Base-by-base conservation (phyloP, 1,139 yeast species). In the Tardiomyces blankii region DNA sequence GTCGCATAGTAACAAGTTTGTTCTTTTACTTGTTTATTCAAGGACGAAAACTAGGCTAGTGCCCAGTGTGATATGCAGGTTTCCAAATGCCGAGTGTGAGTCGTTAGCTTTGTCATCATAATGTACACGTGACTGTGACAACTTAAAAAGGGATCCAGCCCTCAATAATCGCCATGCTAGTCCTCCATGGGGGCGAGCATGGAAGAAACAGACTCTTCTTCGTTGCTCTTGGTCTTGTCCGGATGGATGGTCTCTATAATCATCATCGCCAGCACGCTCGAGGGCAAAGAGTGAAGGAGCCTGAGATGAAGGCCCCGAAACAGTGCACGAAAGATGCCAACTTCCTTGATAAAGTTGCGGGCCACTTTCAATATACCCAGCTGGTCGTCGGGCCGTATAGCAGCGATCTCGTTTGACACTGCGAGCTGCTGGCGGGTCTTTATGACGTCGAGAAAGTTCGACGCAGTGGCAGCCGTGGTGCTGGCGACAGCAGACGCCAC, bases 391-490 rank as follows among this genome's bases (percentile, higher is more conserved):
- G 72, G 72, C 25, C 72, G 58, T 41, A 68, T 42, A n/a, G 50
- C 46, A 2, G 63, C 51, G 40, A 68, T 63, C 46, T 68, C 72
- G 6, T 64, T 65, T 1, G 72, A 61, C 30, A 60, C 62, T 1
- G 72, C 70, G 40, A 68, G 59, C 56, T 69, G 73, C 55, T 68
- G 73, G 13, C 73, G 57, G 9, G 73, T 69, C 49, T 69, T 69
- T 40, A 69, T 62, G 16, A 69, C 65, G 49, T 69, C 73, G 19
- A 69, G 54, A 41, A 67, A 66, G 49, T 69, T 69, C 27, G 72
- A 66, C 13, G 58, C 59, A 3, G 64, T 51, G n/a, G 68, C 64
- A 0, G 72, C 69, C 5, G 61, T 49, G 0, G 64, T 49, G n/a
- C 69, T 63, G 8, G 72, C 72, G 1, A 52, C 45, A 1, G 68